These are phyloP conservation scores for Sequoiadendron giganteum DNA, from an alignment of 75 land plant genomes.

Conservation along the genomic window DNA sequence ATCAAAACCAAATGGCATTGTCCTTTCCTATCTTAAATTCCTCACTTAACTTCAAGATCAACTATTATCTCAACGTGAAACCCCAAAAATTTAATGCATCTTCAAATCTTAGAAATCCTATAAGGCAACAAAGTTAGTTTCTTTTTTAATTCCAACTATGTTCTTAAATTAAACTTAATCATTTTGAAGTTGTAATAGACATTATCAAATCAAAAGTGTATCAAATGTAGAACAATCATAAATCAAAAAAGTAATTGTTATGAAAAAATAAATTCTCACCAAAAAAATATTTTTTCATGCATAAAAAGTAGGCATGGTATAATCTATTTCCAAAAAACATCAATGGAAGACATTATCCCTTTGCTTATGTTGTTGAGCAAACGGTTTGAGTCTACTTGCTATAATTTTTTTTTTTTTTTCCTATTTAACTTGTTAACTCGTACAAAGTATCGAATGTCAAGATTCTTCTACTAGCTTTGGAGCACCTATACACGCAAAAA, in stretches of 20 bases:
- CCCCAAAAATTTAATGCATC: not conserved
- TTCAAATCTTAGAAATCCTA: not conserved
- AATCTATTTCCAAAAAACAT: no score
- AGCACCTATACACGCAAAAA: slow-evolving; percentile 82
- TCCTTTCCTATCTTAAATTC: not conserved
- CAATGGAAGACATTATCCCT: no score
- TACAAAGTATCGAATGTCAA: slow-evolving; percentile 46
- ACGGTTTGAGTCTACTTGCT: not conserved
- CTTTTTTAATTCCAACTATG: not conserved
- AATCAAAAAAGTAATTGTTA: not conserved
- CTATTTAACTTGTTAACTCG: not conserved
- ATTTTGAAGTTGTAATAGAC: not conserved
- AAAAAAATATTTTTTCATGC: not conserved
- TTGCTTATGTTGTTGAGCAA: not conserved
- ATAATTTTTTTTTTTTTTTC: not conserved
- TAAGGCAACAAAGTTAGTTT: not conserved
- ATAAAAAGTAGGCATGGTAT: no score
- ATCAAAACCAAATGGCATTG: not conserved
- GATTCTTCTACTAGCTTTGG: slow-evolving; percentile 86
- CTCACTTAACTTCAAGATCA: not conserved
- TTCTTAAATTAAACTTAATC: not conserved
- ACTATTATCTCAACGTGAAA: not conserved
- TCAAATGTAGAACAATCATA: not conserved
- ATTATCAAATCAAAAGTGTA: not conserved
- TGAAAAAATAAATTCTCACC: not conserved